A percentile compares a stretch with the other conserved stretches of the same genome.
Evolutionary conservation across 2,329 filamentous ascomycete genomes (phyloP).

Genomic region (Orbilia oligospora): DNA sequence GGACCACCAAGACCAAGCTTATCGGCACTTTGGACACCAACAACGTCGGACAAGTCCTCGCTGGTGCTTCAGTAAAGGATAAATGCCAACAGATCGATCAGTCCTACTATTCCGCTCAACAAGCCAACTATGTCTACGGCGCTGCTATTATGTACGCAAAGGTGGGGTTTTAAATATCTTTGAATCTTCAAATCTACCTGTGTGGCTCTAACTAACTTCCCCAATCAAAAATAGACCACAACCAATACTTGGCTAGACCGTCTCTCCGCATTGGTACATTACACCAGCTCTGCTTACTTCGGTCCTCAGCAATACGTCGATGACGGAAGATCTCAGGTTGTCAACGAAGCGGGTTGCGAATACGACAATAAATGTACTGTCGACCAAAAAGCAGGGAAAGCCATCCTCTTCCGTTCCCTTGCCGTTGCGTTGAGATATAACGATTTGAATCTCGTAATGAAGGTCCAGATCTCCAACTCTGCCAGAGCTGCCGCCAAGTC

Average conservation of each 20-base stretch:
- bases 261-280: neutral
- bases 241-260: conserved; percentile 32
- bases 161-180: conserved; percentile 46
- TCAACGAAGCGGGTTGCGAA: conserved; percentile 78
- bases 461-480: conserved; percentile 70
- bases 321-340: conserved; percentile 68
- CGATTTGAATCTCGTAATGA: conserved; percentile 69
- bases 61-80: conserved; percentile 65
- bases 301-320: conserved; percentile 66
- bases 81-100: conserved; percentile 73
- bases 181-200: neutral
- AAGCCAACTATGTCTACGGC: conserved; percentile 77
- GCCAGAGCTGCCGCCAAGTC: conserved; percentile 72
- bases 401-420: conserved; percentile 72
- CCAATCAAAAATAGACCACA: conserved; percentile 30
- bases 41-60: conserved; percentile 71
- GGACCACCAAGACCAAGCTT: conserved; percentile 73
- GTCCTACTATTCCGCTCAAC: conserved; percentile 76
- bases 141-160: conserved; percentile 76
- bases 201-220: neutral
- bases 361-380: conserved; percentile 70
- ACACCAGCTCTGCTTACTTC: conserved; percentile 32
- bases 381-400: conserved; percentile 78
- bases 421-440: conserved; percentile 71
- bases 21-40: conserved; percentile 72